Evolutionary conservation across 768 basidiomycete genomes (phyloP).

Genomic region (Leccinum aurantiacum): DNA sequence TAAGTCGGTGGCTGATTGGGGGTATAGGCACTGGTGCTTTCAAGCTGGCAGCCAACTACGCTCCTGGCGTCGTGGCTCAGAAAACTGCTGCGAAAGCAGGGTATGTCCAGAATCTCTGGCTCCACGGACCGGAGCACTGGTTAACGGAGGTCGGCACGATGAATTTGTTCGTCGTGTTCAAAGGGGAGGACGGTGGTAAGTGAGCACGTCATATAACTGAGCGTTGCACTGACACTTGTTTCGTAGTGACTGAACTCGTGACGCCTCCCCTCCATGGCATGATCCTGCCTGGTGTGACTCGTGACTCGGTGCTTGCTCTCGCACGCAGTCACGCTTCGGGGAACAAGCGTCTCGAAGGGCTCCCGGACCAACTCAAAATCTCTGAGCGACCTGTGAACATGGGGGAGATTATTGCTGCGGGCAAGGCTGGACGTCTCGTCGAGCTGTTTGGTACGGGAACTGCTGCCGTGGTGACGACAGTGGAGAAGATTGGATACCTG

Average conservation of each 20-base stretch:
- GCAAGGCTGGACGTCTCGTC: conserved; percentile 41
- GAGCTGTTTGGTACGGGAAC: conserved; percentile 54
- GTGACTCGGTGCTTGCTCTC: conserved; percentile 50
- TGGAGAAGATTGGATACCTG: conserved; percentile 57
- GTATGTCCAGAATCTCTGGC: conserved; percentile 89
- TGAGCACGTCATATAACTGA: not conserved
- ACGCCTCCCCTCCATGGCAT: conserved; percentile 67
- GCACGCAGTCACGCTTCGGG: conserved; percentile 58
- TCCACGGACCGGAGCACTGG: conserved; percentile 63
- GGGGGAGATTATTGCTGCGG: conserved; percentile 62
- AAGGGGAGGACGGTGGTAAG: conserved; percentile 63
- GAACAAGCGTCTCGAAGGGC: conserved; percentile 42
- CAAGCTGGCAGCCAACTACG: conserved; percentile 89
- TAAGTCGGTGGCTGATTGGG: conserved; percentile 9
- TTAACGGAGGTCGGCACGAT: conserved; percentile 81
- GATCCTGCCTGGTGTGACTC: conserved; percentile 69
- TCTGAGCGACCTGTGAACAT: conserved; percentile 74
- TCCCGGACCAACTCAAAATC: conserved; percentile 57
- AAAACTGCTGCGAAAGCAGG: conserved; percentile 71
- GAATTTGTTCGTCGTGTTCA: conserved; percentile 87
- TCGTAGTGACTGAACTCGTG: conserved; percentile 52
- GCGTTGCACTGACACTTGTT: not conserved
- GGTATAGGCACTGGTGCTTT: conserved; percentile 73
- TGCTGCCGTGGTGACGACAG: conserved; percentile 53
- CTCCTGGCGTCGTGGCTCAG: conserved; percentile 84